Conservation (phyloP, 163 green algal species). For the Chlorella variabilis region DNA sequence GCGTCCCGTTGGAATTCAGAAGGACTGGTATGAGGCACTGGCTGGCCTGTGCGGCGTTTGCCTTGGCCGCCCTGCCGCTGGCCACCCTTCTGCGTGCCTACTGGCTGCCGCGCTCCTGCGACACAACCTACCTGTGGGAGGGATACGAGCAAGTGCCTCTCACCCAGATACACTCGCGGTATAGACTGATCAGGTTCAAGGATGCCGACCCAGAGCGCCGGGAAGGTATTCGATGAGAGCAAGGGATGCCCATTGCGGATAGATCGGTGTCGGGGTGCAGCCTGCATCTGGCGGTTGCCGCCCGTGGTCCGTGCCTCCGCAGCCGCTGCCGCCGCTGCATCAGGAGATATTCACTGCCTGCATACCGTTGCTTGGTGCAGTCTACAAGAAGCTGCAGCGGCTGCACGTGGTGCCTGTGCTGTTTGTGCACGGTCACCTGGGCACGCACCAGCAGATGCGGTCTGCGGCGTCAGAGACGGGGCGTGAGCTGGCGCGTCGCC, state of each 20-base stretch:
- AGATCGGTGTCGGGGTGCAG: not conserved
- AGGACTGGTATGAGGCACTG: too few relatives aligned
- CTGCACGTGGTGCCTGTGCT: constrained; percentile 26
- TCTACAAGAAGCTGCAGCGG: not conserved
- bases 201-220: not conserved
- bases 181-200: constrained; percentile 29
- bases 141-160: constrained; percentile 36
- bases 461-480: constrained; percentile 46
- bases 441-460: constrained; percentile 47
- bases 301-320: not conserved
- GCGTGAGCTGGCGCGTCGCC: constrained; percentile 26
- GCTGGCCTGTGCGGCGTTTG: not conserved
- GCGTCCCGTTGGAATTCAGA: too few relatives aligned
- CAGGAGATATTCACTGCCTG: not conserved
- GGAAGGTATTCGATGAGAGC: too few relatives aligned
- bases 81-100: not conserved
- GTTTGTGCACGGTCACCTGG: constrained; percentile 53
- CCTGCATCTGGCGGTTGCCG: not conserved
- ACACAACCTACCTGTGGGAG: constrained; percentile 51
- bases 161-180: not conserved
- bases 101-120: constrained; percentile 11
- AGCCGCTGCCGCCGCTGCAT: not conserved
- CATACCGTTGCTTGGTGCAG: not conserved
- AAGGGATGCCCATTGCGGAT: too few relatives aligned
- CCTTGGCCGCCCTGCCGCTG: not conserved